phyloP scores from a whole-genome alignment of 331 rosid species.

The Acacia pycnantha region DNA sequence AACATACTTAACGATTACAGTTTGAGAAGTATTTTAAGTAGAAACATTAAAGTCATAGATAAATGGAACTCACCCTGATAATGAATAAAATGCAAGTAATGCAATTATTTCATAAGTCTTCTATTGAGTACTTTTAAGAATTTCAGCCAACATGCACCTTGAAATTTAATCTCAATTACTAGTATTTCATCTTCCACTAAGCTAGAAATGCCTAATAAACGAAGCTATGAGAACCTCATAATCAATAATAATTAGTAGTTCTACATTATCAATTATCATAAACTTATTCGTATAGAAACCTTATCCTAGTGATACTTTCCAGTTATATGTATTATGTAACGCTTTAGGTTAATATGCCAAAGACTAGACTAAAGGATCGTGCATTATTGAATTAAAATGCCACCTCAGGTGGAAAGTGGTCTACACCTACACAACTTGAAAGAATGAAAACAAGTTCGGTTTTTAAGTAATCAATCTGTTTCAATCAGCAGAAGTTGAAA shows the following conservation, averaged over 20 bases:
- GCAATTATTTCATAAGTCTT: neutral
- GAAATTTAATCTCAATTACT: neutral
- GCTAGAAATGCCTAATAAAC: neutral
- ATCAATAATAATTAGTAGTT: neutral
- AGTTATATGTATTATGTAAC: neutral
- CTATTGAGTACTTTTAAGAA: neutral
- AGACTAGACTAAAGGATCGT: neutral
- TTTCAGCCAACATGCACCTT: neutral
- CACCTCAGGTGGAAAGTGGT: neutral
- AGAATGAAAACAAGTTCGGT: neutral
- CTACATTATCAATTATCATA: neutral
- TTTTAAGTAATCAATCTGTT: neutral
- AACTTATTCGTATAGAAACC: neutral
- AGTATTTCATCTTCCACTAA: neutral
- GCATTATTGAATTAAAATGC: neutral
- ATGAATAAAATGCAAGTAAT: neutral
- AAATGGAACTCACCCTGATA: neutral
- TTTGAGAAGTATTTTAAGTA: neutral
- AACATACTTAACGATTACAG: neutral
- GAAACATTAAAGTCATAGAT: neutral
- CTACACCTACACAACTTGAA: neutral
- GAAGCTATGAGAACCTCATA: constrained; percentile 5
- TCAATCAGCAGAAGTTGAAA: neutral
- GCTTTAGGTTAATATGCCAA: neutral
- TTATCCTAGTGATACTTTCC: neutral